Evolutionary conservation across 2,329 filamentous ascomycete genomes (phyloP), one percentile per base, ranked within the genome.

Genomic region (Diaporthe velutina): DNA sequence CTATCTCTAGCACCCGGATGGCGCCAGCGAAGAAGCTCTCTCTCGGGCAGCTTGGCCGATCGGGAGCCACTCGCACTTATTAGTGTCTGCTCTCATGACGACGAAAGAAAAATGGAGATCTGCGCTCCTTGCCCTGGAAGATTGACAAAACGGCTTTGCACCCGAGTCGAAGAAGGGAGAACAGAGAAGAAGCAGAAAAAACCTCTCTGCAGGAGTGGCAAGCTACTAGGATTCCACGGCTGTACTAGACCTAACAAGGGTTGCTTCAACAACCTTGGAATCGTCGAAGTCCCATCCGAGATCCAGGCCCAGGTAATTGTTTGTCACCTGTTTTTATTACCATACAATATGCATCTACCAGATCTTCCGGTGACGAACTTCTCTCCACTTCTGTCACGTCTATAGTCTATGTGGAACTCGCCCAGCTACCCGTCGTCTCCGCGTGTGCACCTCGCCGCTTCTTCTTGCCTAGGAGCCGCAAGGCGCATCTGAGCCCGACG

Each of bases 191-290:
- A 33, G 25, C 9, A 52, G 22, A 38, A 68, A 54, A 68, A 7
- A 38, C 22, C n/a, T 17, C 30, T 35, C 64, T 54, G 42, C 22
- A 17, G 13, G 30, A 54, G 45, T 28, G 17, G 15, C 48, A 68
- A 54, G 64, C 48, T 68, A 30, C 64, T 25, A 52, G 64, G 64
- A 48, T 50, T 68, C 45, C 33, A 40, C 30, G 25, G 64, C 30
- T 35, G 64, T 68, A 28, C 64, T 28, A 54, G 64, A 33, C 45
- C 64, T 25, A 40, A n/a, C 64, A 54, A 68, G 64, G 64, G 33
- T 68, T 68, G 64, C 48, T 68, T 54, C 64, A 68, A 54, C 64
- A 54, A 54, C 64, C 64, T 54, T 68, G 45, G 64, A 68, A 68
- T 68, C 15, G 48, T 40, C 45, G 12, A 54, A 38, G 28, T 25